Conservation (phyloP, 1,284 basidiomycete species). For the Moesziomyces sp. region DNA sequence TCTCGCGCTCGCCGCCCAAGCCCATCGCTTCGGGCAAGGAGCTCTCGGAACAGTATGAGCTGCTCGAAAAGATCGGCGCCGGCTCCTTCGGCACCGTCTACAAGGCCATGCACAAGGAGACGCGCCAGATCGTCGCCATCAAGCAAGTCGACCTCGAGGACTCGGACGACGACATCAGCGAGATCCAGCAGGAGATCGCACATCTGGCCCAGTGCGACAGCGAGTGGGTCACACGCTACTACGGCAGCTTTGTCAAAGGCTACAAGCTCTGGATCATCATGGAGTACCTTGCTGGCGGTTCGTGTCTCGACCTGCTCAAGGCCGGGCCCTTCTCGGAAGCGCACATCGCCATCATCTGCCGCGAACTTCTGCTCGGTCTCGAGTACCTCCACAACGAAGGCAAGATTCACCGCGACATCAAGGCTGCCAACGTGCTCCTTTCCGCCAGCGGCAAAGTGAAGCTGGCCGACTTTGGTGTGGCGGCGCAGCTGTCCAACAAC, state of each 20-base stretch:
- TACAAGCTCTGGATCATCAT: constrained; percentile 99
- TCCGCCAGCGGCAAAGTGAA: constrained; percentile 92
- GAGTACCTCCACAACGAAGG: constrained; percentile 93
- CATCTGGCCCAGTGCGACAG: constrained; percentile 95
- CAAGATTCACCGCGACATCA: constrained; percentile 98
- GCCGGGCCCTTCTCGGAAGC: constrained; percentile 87
- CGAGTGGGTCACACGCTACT: constrained; percentile 94
- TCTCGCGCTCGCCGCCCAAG: constrained; percentile 27
- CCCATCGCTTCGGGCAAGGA: constrained; percentile 49
- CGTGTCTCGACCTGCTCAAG: constrained; percentile 93
- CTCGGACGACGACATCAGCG: constrained; percentile 65
- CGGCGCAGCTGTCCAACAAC: constrained; percentile 82
- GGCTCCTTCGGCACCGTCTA: constrained; percentile 96
- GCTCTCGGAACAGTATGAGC: constrained; percentile 76
- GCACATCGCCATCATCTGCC: constrained; percentile 92
- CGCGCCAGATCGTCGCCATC: constrained; percentile 92
- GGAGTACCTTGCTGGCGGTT: constrained; percentile 99
- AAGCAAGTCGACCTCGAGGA: constrained; percentile 84
- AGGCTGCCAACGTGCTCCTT: constrained; percentile 94
- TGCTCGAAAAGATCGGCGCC: constrained; percentile 95
- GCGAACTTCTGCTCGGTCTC: constrained; percentile 91
- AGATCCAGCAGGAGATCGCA: constrained; percentile 95
- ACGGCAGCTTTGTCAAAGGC: constrained; percentile 93
- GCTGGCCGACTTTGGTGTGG: constrained; percentile 95
- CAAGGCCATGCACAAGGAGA: constrained; percentile 89